A percentile compares a stretch with the other conserved stretches of the same genome.
These are phyloP conservation scores for Leccinum olivaceopallidum DNA, from an alignment of 768 basidiomycete species.

Conservation along the genomic window DNA sequence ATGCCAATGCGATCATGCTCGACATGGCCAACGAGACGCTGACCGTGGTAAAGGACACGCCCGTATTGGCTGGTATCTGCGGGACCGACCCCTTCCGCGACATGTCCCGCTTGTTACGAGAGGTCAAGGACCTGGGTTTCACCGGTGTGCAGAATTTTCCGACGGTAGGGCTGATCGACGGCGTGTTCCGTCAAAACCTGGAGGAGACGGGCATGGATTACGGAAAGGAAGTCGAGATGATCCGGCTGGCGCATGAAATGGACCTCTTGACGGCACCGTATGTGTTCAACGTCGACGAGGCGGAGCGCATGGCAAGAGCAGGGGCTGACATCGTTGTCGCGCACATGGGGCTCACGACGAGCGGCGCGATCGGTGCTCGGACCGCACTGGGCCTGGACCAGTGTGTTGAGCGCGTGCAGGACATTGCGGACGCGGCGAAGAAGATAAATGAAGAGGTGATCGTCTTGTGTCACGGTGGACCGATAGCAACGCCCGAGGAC, in stretches of 20 bases:
- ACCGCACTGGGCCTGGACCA: constrained; percentile 25
- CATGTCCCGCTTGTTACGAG: constrained; percentile 23
- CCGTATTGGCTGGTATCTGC: constrained; percentile 31
- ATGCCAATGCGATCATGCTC: constrained; percentile 30
- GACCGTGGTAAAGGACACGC: constrained; percentile 29
- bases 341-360: constrained; percentile 34
- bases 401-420: constrained; percentile 21
- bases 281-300: constrained; percentile 29
- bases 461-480: constrained; percentile 26
- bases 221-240: constrained; percentile 34
- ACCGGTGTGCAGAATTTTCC: constrained; percentile 32
- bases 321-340: constrained; percentile 29
- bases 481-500: constrained; percentile 27
- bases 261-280: constrained; percentile 30
- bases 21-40: constrained; percentile 31
- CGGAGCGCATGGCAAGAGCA: constrained; percentile 24
- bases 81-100: constrained; percentile 32
- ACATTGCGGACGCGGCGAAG: constrained; percentile 20
- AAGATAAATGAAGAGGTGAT: constrained; percentile 21
- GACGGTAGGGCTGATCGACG: constrained; percentile 30
- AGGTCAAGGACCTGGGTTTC: constrained; percentile 29
- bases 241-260: constrained; percentile 24
- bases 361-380: constrained; percentile 27
- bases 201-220: constrained; percentile 34
- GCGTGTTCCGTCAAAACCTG: constrained; percentile 29